Base-by-base conservation (phyloP, 495 filamentous ascomycete genomes). In the Amphirosellinia nigrospora region DNA sequence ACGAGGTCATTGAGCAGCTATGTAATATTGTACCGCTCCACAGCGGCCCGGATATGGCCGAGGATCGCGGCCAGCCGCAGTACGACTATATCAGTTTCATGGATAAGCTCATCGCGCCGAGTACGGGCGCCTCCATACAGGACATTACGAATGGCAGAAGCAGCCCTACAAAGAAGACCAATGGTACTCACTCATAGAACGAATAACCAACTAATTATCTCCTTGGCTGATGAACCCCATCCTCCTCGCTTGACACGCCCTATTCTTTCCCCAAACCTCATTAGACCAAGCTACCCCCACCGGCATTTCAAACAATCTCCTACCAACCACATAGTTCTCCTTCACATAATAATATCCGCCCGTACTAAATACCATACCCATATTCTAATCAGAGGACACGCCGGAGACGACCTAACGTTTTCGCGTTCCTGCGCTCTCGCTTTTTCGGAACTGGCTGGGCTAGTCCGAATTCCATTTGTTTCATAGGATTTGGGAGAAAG, bases 61-160 rank as follows among this genome's bases (percentile, higher is more conserved):
- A 92, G 75, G 94, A 97, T 77, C 82, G 92, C 26, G 89, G 93
- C 38, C 72, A 90, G 71, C 81, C 89, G 64, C 94, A 97, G 80
- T 98, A 88, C 76, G 94, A 98, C 81, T 98, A 98, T 79, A 91
- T 96, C 70, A 89, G 86, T 68, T 98, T 96, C 77, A 98, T 98
- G 94, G 89, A 94, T 76, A 91, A 89, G 74, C 86, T 94, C 82
- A 89, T 88, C 41, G 65, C 76, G 0, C 50, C 58, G 3, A 36
- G 59, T 19, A 45, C 71, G 2, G 21, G 73, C 72, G 66, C 69
- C 23, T 64, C 70, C 39, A 65, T 77, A 9, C 72, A 73, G 64
- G 75, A 79, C 71, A 72, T 71, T 65, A 75, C 72, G 52, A 79
- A 80, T 66, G 74, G 73, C 34, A 62, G 71, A 39, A 64, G 56